Evolutionary conservation across 371 early-diverging fungal genomes (phyloP).

Genomic region (Mucor lusitanicus): DNA sequence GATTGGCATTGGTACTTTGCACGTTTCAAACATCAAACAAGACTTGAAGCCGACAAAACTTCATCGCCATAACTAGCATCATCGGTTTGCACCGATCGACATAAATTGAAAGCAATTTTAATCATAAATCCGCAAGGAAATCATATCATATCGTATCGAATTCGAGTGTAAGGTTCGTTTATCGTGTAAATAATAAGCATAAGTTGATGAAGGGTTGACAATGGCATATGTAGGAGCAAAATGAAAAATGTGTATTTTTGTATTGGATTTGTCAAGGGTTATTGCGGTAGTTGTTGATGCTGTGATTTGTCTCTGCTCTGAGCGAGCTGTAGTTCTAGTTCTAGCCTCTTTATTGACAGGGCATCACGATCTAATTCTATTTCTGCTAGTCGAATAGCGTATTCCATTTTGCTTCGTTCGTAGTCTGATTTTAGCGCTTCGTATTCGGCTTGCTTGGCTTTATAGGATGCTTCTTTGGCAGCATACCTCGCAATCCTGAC

Average conservation of each 20-base stretch:
- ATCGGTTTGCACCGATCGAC: no score
- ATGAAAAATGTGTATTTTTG: background rate
- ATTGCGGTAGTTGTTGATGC: background rate
- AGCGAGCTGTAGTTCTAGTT: constrained; percentile 22
- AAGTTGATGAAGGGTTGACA: background rate
- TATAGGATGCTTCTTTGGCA: constrained; percentile 20
- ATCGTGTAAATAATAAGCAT: background rate
- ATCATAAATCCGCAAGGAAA: no score
- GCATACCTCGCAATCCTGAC: constrained; percentile 13
- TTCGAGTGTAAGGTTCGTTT: background rate
- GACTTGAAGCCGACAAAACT: no score
- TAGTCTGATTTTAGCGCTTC: constrained; percentile 18
- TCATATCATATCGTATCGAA: no score
- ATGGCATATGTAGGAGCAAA: background rate
- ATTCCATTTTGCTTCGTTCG: constrained; percentile 22
- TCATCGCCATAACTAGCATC: no score
- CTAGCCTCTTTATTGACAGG: constrained; percentile 15
- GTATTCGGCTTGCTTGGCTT: constrained; percentile 21
- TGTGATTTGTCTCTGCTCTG: constrained; percentile 2
- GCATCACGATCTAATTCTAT: constrained; percentile 23
- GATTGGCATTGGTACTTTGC: no score
- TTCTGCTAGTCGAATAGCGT: constrained; percentile 20
- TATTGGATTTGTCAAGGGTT: background rate
- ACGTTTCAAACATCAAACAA: no score
- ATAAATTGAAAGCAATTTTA: no score